Evolutionary conservation across 2,329 filamentous ascomycete species (phyloP).

Genomic region (Penicillium sp.): DNA sequence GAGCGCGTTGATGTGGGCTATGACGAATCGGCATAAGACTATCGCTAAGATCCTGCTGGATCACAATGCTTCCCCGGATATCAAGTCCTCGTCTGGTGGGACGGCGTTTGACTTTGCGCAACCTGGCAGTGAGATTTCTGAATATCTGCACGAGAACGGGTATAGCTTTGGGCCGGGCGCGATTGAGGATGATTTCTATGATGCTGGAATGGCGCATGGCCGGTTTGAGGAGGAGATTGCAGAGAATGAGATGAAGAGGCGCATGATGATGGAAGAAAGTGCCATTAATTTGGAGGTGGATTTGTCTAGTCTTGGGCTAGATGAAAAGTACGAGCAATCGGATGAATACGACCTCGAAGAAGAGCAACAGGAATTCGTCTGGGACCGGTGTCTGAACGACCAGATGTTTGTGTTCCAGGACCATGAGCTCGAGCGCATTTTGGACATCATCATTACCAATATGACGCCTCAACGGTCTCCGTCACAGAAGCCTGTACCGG

Average conservation of each 20-base stretch:
- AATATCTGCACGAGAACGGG: slow-evolving; percentile 90
- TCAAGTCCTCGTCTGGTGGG: slow-evolving; percentile 89
- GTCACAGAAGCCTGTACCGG: slow-evolving; percentile 95
- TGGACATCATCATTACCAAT: slow-evolving; percentile 94
- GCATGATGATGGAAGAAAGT: slow-evolving; percentile 98
- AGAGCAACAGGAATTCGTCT: slow-evolving; percentile 92
- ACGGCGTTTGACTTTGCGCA: slow-evolving; percentile 96
- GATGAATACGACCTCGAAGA: slow-evolving; percentile 88
- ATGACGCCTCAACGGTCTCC: slow-evolving; percentile 96
- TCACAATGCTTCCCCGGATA: slow-evolving; percentile 90
- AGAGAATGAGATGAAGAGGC: slow-evolving; percentile 89
- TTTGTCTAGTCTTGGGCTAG: slow-evolving; percentile 89
- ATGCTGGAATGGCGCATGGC: slow-evolving; percentile 86
- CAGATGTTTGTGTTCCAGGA: slow-evolving; percentile 99
- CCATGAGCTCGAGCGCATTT: slow-evolving; percentile 82
- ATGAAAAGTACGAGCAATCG: slow-evolving; percentile 82
- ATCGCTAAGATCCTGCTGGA: slow-evolving; percentile 93
- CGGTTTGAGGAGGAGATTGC: slow-evolving; percentile 96
- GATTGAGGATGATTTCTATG: slow-evolving; percentile 81
- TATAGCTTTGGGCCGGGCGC: slow-evolving; percentile 60
- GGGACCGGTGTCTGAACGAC: slow-evolving; percentile 90
- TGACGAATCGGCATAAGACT: slow-evolving; percentile 96
- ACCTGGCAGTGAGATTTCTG: slow-evolving; percentile 93
- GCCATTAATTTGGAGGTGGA: slow-evolving; percentile 96
- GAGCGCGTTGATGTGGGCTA: slow-evolving; percentile 99